Evolutionary conservation across 108 stramenopile species (phyloP).

Genomic region (Skeletonema marinoi): DNA sequence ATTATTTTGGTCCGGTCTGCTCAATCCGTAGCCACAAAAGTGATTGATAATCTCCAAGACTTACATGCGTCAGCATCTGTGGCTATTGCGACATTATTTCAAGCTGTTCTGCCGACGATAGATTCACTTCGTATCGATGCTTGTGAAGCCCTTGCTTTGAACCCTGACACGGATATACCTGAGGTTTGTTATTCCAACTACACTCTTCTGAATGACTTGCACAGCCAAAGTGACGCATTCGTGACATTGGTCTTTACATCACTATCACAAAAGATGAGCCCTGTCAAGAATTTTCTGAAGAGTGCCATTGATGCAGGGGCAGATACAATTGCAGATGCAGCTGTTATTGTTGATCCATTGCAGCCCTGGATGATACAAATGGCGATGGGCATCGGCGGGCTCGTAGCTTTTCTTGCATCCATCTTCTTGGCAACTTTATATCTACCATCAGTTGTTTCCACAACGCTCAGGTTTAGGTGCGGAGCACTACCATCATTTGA

Average conservation of each 20-base stretch:
- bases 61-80: background rate
- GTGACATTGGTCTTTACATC: background rate
- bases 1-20: background rate
- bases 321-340: background rate
- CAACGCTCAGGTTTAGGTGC: conserved; percentile 9
- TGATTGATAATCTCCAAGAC: background rate
- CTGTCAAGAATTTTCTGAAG: background rate
- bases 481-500: conserved; percentile 10
- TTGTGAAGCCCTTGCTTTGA: background rate
- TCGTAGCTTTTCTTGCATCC: background rate
- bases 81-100: background rate
- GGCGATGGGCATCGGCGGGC: background rate
- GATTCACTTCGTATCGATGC: conserved; percentile 4
- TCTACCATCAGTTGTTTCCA: conserved; percentile 2
- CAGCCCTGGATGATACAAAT: background rate
- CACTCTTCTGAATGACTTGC: background rate
- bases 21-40: background rate
- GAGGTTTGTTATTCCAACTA: background rate
- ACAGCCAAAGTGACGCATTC: background rate
- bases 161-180: background rate
- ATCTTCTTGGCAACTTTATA: background rate
- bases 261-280: background rate
- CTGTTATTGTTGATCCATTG: background rate
- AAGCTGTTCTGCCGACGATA: background rate
- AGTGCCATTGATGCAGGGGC: background rate